These are phyloP conservation scores for Metarhizium robertsii DNA, from an alignment of 2,329 filamentous ascomycete species.

Conservation along the genomic window DNA sequence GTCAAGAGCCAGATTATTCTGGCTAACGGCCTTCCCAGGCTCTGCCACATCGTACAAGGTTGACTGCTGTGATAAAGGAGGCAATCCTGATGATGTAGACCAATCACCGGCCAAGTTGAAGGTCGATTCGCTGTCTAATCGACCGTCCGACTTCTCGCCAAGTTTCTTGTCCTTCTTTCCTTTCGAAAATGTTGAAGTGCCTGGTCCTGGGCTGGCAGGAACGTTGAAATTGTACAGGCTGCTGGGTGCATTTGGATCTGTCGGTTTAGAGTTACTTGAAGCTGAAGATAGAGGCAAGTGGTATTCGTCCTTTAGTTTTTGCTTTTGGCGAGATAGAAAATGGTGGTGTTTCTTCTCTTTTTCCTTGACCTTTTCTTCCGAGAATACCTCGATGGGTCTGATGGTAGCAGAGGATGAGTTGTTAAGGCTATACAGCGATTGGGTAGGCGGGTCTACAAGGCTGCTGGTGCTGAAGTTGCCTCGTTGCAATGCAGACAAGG, in stretches of 20 bases:
- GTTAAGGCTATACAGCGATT: constrained; percentile 62
- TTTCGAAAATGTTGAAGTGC: constrained; percentile 62
- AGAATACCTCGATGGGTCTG: constrained; percentile 48
- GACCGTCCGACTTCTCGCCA: constrained; percentile 50
- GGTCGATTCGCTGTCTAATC: constrained; percentile 42
- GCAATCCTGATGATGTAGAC: constrained; percentile 44
- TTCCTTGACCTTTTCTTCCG: constrained; percentile 37
- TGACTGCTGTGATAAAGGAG: constrained; percentile 32
- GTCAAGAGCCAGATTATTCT: constrained; percentile 62
- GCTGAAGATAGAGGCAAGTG: constrained; percentile 66
- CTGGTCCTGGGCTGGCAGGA: constrained; percentile 61
- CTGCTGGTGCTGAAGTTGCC: constrained; percentile 64
- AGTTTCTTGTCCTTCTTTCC: constrained; percentile 81
- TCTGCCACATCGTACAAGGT: constrained; percentile 46
- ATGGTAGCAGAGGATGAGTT: constrained; percentile 73
- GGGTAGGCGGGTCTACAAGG: constrained; percentile 50
- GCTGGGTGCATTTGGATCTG: constrained; percentile 64
- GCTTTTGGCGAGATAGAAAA: constrained; percentile 69
- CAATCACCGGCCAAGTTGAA: constrained; percentile 35
- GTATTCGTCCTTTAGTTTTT: constrained; percentile 69
- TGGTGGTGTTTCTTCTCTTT: constrained; percentile 73
- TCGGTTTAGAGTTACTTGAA: constrained; percentile 66
- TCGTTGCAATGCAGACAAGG: constrained; percentile 55
- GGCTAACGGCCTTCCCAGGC: constrained; percentile 43
- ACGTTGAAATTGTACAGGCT: constrained; percentile 73